phyloP scores from a whole-genome alignment of 306 rosid genomes.

The Vicia faba region DNA sequence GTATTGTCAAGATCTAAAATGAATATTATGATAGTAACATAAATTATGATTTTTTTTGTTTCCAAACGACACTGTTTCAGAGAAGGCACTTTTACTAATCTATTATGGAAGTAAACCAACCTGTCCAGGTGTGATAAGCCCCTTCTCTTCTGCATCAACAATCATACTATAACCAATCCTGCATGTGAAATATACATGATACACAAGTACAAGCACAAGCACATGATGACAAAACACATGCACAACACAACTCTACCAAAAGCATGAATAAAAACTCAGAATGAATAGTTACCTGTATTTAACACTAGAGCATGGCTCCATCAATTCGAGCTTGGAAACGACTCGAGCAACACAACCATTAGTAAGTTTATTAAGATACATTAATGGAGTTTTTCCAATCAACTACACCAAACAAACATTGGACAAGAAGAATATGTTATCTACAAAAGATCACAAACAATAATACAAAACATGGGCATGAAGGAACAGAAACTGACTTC shows the following conservation, averaged over 20 bases:
- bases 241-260: constrained; percentile 6
- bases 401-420: constrained; percentile 43
- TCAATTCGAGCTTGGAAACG: constrained; percentile 71
- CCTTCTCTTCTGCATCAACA: constrained; percentile 75
- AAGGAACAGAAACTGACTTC: constrained; percentile 52
- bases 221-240: too few relatives aligned
- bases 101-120: constrained; percentile 48
- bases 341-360: constrained; percentile 71
- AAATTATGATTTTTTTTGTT: neutral
- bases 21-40: neutral
- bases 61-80: constrained; percentile 28
- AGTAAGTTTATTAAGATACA: constrained; percentile 60
- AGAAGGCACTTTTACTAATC: constrained; percentile 1
- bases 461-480: neutral
- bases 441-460: constrained; percentile 4
- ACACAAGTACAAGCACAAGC: too few relatives aligned
- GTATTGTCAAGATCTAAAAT: too few relatives aligned
- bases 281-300: constrained; percentile 60
- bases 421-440: neutral
- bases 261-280: constrained; percentile 20
- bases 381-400: constrained; percentile 82
- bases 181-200: constrained; percentile 17
- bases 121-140: constrained; percentile 70
- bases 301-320: constrained; percentile 84
- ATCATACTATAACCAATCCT: constrained; percentile 88